Conservation (phyloP, 78 protist species). For the Parvularia atlantis region DNA sequence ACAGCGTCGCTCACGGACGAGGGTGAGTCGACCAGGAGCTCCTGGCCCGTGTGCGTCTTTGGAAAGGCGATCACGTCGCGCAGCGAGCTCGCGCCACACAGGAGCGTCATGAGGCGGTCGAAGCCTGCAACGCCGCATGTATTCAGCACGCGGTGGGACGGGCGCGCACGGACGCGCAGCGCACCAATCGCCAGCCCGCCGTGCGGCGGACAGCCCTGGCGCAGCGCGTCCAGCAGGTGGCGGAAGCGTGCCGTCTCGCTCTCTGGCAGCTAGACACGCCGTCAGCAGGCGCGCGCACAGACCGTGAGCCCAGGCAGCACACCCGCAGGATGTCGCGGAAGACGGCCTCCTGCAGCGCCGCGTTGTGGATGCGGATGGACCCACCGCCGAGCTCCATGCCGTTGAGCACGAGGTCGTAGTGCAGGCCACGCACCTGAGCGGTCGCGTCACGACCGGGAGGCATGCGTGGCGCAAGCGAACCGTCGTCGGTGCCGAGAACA, state of each 20-base stretch:
- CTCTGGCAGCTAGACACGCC: too few species aligned
- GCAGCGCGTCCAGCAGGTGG: constrained; percentile 42
- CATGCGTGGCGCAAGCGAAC: too few species aligned
- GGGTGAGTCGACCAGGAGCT: not conserved
- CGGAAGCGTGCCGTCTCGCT: constrained; percentile 6
- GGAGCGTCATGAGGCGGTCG: constrained; percentile 52
- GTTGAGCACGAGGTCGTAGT: constrained; percentile 75
- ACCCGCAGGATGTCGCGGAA: constrained; percentile 18
- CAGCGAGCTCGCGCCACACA: constrained; percentile 29
- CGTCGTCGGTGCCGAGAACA: constrained; percentile 9
- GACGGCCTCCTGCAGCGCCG: constrained; percentile 41
- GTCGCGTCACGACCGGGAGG: too few species aligned
- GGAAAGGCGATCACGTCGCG: constrained; percentile 87
- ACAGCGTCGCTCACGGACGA: too few species aligned
- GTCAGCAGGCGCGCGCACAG: not conserved
- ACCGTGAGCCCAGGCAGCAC: not conserved
- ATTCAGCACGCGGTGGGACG: not conserved
- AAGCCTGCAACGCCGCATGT: constrained; percentile 42
- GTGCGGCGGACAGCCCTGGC: constrained; percentile 60
- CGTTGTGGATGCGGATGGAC: constrained; percentile 64
- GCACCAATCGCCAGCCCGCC: constrained; percentile 60
- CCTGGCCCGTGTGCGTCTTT: constrained; percentile 29
- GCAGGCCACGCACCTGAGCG: constrained; percentile 37
- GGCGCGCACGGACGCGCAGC: not conserved
- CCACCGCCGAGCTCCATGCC: constrained; percentile 88